Base-by-base conservation (phyloP, 2,329 filamentous ascomycete genomes). In the Xylaria polymorpha region DNA sequence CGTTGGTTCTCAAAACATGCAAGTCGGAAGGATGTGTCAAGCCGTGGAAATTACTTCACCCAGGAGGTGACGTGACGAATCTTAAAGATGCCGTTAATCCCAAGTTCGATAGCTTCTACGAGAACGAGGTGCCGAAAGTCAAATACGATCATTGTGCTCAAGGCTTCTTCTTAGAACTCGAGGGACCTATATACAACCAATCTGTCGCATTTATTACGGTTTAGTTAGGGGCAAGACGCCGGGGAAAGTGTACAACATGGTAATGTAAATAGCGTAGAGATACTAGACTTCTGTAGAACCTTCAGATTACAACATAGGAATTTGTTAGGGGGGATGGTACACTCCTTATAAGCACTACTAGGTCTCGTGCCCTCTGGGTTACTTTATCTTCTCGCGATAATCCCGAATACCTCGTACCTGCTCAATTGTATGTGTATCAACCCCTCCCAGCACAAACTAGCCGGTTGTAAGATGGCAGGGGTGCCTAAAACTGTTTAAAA, bases 61-160 rank as follows among this genome's bases (percentile, higher is more conserved):
- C 68, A 29, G 61, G 50, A 32, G 68, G 61, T 15, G 61, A 66
- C 35, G 61, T 70, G 25, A 35, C 15, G 9, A 68, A 29, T 29
- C 61, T 70, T 4, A 61, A 44, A 41, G 61, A 68, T 10, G 68
- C 65, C 18, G 46, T 68, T 20, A 15, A 65, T 50, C 35, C 55
- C n/a, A 66, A 71, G 44, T 71, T 67, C 43, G 68, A 71, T 22
- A 7, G 14, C 15, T 71, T 71, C 66, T 68, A 71, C 32, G 44
- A 53, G 41, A 64, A 70, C 4, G 37, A 61, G 4, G 61, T 68
- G 46, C 57, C 61, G 22, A 60, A 60, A n/a, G 68, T 66, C 18
- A 66, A 61, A 48, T 71, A 66, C 20, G 67, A 64, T 41, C 66
- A 64, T 22, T 71, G 68, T 61, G 9, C 57, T 32, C 57, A 68